Base-by-base conservation (phyloP, 2,329 filamentous ascomycete genomes). In the Colletotrichum limetticola region DNA sequence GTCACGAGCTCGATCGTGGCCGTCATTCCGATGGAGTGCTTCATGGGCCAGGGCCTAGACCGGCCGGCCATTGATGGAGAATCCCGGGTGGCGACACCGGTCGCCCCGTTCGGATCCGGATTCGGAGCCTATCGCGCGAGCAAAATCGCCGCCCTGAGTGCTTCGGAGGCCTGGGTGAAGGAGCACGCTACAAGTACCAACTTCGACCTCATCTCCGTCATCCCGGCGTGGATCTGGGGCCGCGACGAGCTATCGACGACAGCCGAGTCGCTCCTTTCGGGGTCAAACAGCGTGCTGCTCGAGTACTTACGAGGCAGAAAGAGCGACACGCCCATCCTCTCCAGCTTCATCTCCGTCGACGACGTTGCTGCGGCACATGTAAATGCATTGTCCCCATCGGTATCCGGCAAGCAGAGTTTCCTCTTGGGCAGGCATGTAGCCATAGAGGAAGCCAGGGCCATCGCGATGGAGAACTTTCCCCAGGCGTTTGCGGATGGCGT, bases 1-100 rank as follows among this genome's bases (percentile, higher is more conserved):
- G 83, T 87, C 62, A 86, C 85, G 2, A 82, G 80, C 5, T 86
- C 83, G 1, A 76, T 80, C 14, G 76, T 74, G 1, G 78, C 80
- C 49, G 19, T 74, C 62, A 30, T 58, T 32, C 61, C 61, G 12
- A 57, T 58, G 8, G 52, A 49, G 3, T 57, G 52, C 63, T 64
- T 72, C 28, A 19, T 19, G 55, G 59, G 53, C 9, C 37, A 32
- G 14, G 69, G 59, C 5, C 22, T 67, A 16, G 56, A 58, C 46
- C 37, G 57, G n/a, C 61, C 53, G 28, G 53, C 46, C 14, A 62
- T 58, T 42, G 46, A 42, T 28, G 67, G 57, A 57, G 61, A 74
- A 32, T 66, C 37, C 52, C 61, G 49, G 14, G 46, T 74, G 28
- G 42, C 46, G 22, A 52, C 32, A 64, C 56, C 58, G 2, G n/a